Evolutionary conservation across 306 rosid genomes (phyloP).

Genomic region (Medicago ruthenica): DNA sequence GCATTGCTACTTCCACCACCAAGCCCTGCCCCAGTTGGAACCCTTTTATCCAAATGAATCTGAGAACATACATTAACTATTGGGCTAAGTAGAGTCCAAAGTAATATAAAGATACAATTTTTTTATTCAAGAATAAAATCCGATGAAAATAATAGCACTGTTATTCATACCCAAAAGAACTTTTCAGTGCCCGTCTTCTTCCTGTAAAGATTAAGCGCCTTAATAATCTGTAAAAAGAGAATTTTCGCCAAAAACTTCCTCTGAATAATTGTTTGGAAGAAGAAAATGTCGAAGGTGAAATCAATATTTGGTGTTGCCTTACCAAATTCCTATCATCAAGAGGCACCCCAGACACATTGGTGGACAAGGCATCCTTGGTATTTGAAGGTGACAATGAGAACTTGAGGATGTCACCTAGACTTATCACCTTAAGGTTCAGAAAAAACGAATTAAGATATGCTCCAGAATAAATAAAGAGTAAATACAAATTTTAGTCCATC

Average conservation of each 20-base stretch:
- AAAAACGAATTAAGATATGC: slow-evolving; percentile 9
- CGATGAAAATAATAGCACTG: not conserved
- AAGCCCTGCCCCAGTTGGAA: slow-evolving; percentile 98
- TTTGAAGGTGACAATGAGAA: slow-evolving; percentile 90
- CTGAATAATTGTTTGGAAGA: not conserved
- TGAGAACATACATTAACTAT: slow-evolving; percentile 45
- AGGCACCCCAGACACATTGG: slow-evolving; percentile 93
- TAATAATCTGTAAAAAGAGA: slow-evolving; percentile 73
- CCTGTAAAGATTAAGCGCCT: slow-evolving; percentile 96
- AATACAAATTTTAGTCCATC: not conserved
- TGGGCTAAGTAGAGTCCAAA: not conserved
- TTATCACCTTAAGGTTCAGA: slow-evolving; percentile 71
- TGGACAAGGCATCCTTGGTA: slow-evolving; percentile 72
- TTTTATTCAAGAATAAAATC: not conserved
- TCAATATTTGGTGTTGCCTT: slow-evolving; percentile 23
- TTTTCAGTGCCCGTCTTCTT: slow-evolving; percentile 81
- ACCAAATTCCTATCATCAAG: slow-evolving; percentile 93
- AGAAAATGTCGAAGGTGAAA: slow-evolving; percentile 28
- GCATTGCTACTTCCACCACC: slow-evolving; percentile 99
- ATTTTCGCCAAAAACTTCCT: not conserved
- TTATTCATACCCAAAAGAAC: slow-evolving; percentile 83
- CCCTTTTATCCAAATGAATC: slow-evolving; percentile 95
- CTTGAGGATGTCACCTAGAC: slow-evolving; percentile 89
- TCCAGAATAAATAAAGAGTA: slow-evolving; percentile 1
- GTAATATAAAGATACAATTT: not conserved